Conservation (phyloP, 352 stramenopile species). For the Pythium aphanidermatum region DNA sequence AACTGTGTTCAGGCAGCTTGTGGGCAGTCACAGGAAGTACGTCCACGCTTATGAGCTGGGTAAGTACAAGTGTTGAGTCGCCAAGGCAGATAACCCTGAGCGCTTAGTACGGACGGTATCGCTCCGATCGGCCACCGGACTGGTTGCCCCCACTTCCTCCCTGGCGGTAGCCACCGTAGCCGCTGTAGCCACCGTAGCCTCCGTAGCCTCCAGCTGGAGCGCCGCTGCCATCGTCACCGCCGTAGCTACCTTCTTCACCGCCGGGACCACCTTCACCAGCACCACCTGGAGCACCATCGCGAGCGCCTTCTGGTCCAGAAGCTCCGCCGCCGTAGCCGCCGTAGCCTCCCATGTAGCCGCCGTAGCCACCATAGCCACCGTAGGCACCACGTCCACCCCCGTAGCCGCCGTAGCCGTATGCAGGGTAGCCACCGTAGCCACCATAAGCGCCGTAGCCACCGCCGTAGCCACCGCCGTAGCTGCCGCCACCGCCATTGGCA, state of each 20-base stretch:
- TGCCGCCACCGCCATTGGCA: conserved; percentile 17
- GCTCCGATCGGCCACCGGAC: conserved; percentile 62
- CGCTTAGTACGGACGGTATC: conserved; percentile 80
- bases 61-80: no score
- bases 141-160: conserved; percentile 37
- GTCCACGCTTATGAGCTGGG: no score
- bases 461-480: conserved; percentile 16
- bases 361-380: conserved; percentile 15
- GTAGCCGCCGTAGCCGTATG: conserved; percentile 27
- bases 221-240: conserved; percentile 19
- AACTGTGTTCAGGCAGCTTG: no score
- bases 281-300: no score
- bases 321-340: conserved; percentile 13
- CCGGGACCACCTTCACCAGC: conserved; percentile 23
- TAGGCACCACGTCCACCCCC: conserved; percentile 17
- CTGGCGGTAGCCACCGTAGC: conserved; percentile 48
- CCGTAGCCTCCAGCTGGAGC: conserved; percentile 25
- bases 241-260: conserved; percentile 23
- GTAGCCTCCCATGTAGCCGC: conserved; percentile 5
- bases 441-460: conserved; percentile 24
- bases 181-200: conserved; percentile 34
- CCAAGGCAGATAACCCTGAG: conserved; percentile 2
- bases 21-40: no score
- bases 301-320: no score
- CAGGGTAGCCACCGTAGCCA: conserved; percentile 24